Base-by-base conservation (phyloP, 106 monocot genomes). In the Allium fistulosum region DNA sequence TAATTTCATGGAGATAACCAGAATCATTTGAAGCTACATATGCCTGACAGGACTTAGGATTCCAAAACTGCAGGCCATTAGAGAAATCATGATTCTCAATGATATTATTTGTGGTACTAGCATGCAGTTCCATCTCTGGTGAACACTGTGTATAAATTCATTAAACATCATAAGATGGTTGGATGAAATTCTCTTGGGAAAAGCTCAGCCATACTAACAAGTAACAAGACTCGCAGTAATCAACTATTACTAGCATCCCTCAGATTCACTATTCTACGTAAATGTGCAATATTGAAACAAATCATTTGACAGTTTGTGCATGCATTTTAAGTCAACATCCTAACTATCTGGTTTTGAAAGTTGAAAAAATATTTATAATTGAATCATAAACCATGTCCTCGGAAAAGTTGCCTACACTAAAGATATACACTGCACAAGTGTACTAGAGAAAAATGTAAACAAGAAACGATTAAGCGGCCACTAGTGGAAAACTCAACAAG, bases 51-150 rank as follows among this genome's bases (percentile, higher is more conserved):
- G 47, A 62, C 75, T 85, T 95, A 51, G 90, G 61, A 71, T 82
- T 78, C 95, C 95, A 95, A 49, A 53, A 63, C 67, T 58, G 12
- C 11, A 91, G 61, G 16, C 85, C 84, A 67, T 77, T 71, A 61
- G 86, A 88, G 63, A 95, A 95, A 57, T 95, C 88, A 69, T 83
- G 81, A 59, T 95, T 95, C 52, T 66, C 55, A 52, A 95, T 67
- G 26, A 95, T 80, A 61, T 90, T 90, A 13, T 67, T 48, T 57
- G 45, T n/a, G 12, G 49, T 49, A 28, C 48, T 62, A 45, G 12
- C 64, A 63, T 70, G 70, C 67, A 48, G 57, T 70, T 57, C 60
- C 46, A 59, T 46, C 16, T 9, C 11, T 27, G 78, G 49, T 65
- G 11, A 9, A 48, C 66, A 65, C 82, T 82, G 82, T 17, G 10